Evolutionary conservation across 306 rosid species (phyloP).

Genomic region (Vigna hirtella): DNA sequence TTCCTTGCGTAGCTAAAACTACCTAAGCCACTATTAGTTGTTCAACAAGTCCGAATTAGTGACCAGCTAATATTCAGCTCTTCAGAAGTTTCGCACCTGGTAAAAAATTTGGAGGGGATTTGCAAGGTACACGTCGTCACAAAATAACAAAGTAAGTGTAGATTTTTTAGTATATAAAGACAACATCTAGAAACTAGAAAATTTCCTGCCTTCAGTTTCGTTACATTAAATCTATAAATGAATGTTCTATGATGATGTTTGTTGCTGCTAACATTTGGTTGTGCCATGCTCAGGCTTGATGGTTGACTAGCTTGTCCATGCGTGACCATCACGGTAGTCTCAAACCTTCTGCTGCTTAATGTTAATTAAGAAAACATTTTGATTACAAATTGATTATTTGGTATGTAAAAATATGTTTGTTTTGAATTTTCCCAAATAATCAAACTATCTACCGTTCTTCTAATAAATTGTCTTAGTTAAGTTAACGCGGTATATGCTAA

Average conservation of each 20-base stretch:
- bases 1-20: no score
- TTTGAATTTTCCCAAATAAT: constrained; percentile 1
- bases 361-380: background rate
- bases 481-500: constrained; percentile 24
- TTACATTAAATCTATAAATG: background rate
- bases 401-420: background rate
- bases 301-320: background rate
- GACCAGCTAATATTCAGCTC: background rate
- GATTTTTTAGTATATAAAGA: background rate
- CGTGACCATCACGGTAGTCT: background rate
- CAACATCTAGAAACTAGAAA: background rate
- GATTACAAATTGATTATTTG: background rate
- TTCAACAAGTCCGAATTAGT: background rate
- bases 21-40: background rate
- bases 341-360: background rate
- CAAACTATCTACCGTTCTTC: background rate
- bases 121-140: background rate
- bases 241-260: background rate
- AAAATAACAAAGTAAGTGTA: background rate
- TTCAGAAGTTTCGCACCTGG: no score
- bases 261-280: no score
- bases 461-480: constrained; percentile 34
- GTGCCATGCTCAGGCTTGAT: background rate
- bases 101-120: background rate
- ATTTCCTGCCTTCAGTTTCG: background rate